Evolutionary conservation across 169 alveolate species (phyloP).

Genomic region (Perkinsus marinus): DNA sequence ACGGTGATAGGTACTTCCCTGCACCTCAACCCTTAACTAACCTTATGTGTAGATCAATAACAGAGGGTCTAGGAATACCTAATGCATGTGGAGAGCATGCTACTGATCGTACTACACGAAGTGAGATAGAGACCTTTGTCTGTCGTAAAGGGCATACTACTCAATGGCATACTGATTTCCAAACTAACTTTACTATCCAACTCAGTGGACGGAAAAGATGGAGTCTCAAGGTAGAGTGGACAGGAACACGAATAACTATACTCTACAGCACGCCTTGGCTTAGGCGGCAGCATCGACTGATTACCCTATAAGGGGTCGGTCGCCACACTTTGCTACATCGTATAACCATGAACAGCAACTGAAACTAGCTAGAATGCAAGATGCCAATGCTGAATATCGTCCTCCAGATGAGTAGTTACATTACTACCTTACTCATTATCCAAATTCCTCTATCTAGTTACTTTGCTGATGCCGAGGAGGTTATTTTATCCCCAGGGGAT

Average conservation of each 20-base stretch:
- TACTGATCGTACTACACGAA: background rate
- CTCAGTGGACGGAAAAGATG: background rate
- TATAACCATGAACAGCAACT: background rate
- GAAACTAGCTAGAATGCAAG: background rate
- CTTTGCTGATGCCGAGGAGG: background rate
- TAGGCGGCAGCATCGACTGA: background rate
- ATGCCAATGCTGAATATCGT: background rate
- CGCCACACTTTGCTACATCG: background rate
- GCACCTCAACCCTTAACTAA: background rate
- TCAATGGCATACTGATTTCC: conserved; percentile 3
- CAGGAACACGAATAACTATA: background rate
- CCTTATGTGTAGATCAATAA: background rate
- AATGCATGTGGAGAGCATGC: background rate
- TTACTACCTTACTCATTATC: background rate
- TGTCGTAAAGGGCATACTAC: background rate
- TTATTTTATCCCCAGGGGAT: background rate
- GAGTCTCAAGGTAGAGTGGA: background rate
- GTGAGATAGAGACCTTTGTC: conserved; percentile 2
- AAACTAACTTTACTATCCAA: background rate
- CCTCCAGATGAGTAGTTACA: background rate
- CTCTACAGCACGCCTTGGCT: too few species aligned
- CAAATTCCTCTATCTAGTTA: background rate
- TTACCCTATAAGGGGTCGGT: background rate
- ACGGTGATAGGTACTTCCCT: background rate
- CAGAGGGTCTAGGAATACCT: background rate